Evolutionary conservation across 2,329 filamentous ascomycete genomes (phyloP).

Genomic region (Alternaria ventricosa): DNA sequence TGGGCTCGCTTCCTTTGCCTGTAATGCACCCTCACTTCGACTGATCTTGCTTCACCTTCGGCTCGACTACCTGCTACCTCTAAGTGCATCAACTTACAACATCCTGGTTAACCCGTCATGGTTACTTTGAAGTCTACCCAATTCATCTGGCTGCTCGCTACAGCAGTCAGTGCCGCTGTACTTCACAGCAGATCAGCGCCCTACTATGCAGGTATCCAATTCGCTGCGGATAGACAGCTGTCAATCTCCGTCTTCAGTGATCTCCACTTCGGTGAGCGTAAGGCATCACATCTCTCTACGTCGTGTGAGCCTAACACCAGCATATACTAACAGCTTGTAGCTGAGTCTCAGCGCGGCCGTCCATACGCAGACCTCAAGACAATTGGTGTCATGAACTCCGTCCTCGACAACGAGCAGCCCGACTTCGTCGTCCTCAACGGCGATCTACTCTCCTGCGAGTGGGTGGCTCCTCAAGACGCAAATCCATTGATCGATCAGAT

Average conservation of each 20-base stretch:
- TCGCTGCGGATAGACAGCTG: slow-evolving; percentile 49
- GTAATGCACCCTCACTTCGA: neutral
- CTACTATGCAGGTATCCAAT: slow-evolving; percentile 34
- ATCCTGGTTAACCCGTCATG: neutral
- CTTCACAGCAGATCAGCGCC: neutral
- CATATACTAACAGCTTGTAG: slow-evolving; percentile 14
- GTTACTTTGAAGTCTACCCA: slow-evolving; percentile 26
- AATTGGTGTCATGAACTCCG: slow-evolving; percentile 61
- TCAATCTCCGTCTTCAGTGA: slow-evolving; percentile 69
- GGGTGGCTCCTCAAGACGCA: slow-evolving; percentile 22
- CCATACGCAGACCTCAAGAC: slow-evolving; percentile 63
- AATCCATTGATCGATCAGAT: slow-evolving; percentile 33
- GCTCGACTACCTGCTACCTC: neutral
- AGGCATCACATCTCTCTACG: slow-evolving; percentile 35
- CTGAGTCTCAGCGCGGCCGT: slow-evolving; percentile 10
- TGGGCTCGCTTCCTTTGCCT: neutral
- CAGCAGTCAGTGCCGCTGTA: slow-evolving; percentile 8
- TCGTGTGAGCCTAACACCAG: neutral
- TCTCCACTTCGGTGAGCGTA: slow-evolving; percentile 74
- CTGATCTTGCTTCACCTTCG: neutral
- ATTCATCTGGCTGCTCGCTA: slow-evolving; percentile 17
- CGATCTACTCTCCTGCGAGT: slow-evolving; percentile 73
- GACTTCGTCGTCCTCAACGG: slow-evolving; percentile 73
- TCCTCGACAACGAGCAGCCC: slow-evolving; percentile 64
- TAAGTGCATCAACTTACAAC: neutral